Evolutionary conservation across 768 basidiomycete species (phyloP).

Genomic region (Kwoniella shandongensis): DNA sequence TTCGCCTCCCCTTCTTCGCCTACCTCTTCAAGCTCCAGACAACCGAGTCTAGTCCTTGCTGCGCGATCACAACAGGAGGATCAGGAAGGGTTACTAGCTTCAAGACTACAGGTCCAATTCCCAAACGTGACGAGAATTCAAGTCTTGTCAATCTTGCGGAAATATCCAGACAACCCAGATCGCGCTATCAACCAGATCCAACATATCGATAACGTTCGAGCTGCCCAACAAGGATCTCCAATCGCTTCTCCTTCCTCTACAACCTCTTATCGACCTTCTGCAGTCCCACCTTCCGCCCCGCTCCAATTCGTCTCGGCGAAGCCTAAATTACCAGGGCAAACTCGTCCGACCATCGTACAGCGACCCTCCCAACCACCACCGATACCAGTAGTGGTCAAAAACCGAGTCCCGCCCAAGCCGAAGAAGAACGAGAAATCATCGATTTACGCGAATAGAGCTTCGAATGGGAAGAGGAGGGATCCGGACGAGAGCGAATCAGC

Average conservation of each 20-base stretch:
- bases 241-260: neutral
- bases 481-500: constrained; percentile 43
- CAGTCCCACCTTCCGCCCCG: neutral
- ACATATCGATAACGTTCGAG: constrained; percentile 5
- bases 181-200: constrained; percentile 28
- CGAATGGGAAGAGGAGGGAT: constrained; percentile 31
- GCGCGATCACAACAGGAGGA: constrained; percentile 20
- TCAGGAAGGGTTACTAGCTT: constrained; percentile 7
- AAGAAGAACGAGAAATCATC: constrained; percentile 45
- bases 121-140: constrained; percentile 6
- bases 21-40: constrained; percentile 4
- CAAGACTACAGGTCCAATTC: constrained; percentile 14
- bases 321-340: constrained; percentile 7
- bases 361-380: constrained; percentile 7
- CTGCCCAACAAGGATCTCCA: neutral
- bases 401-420: constrained; percentile 25
- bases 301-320: constrained; percentile 6
- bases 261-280: neutral
- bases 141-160: constrained; percentile 5
- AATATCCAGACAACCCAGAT: constrained; percentile 9
- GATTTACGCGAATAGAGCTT: constrained; percentile 44
- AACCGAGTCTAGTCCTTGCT: constrained; percentile 27
- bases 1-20: constrained; percentile 12
- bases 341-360: constrained; percentile 6
- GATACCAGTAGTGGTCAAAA: neutral